phyloP scores from a whole-genome alignment of 2,329 filamentous ascomycete genomes.

The Hypoxylon rubiginosum region DNA sequence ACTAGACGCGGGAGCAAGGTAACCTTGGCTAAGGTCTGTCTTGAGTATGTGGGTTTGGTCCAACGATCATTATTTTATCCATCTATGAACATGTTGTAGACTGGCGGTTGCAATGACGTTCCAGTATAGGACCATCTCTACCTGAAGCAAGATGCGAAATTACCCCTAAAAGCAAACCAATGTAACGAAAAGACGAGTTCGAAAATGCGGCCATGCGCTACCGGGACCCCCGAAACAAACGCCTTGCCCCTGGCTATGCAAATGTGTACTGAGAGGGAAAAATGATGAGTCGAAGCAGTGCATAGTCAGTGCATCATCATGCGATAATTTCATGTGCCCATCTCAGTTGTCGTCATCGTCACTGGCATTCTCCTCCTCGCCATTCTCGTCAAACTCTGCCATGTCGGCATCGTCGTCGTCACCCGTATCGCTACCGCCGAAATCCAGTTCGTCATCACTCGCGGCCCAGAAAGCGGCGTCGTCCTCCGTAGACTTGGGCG shows the following conservation, averaged over 20 bases:
- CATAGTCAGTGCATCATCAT: conserved; percentile 9
- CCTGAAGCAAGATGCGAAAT: conserved; percentile 35
- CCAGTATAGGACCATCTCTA: conserved; percentile 23
- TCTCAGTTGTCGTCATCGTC: conserved; percentile 62
- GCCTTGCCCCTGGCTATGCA: conserved; percentile 53
- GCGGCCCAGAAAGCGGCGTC: conserved; percentile 89
- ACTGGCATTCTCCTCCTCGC: conserved; percentile 69
- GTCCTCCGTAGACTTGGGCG: conserved; percentile 73
- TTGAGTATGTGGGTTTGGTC: neutral
- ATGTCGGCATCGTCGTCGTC: conserved; percentile 66
- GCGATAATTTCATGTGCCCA: conserved; percentile 6
- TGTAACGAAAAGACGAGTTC: conserved; percentile 19
- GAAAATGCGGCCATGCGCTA: conserved; percentile 27
- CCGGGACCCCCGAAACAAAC: conserved; percentile 43
- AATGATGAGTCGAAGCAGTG: conserved; percentile 9
- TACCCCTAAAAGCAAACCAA: conserved; percentile 26
- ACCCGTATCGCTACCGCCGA: conserved; percentile 78
- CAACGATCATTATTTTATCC: conserved; percentile 2
- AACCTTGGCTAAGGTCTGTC: neutral
- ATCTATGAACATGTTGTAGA: conserved; percentile 21
- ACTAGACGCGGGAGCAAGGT: neutral
- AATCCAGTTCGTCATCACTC: conserved; percentile 81
- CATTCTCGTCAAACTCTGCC: conserved; percentile 70
- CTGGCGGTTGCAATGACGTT: conserved; percentile 3
- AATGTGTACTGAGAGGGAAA: conserved; percentile 41